A percentile compares a stretch with the other conserved stretches of the same genome.
phyloP scores from a whole-genome alignment of 83 land plant species.

The Diphasiastrum complanatum region DNA sequence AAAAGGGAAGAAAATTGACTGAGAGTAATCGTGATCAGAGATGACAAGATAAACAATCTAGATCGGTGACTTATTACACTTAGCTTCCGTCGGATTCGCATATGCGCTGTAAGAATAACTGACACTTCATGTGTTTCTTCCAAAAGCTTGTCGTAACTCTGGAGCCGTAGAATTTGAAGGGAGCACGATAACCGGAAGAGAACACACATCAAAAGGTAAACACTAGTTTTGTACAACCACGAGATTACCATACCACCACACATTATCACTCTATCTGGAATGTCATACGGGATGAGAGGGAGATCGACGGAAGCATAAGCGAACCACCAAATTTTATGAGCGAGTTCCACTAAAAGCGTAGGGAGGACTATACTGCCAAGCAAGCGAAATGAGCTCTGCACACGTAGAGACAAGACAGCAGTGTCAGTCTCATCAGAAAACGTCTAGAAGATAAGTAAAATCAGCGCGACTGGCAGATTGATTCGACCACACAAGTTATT shows the following conservation, averaged over 20 bases:
- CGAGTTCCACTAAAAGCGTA: conserved; percentile 21
- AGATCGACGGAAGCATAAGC: conserved; percentile 20
- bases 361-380: conserved; percentile 31
- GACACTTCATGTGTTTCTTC: conserved; percentile 44
- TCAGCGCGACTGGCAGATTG: too few relatives aligned
- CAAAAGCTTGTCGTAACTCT: conserved; percentile 63
- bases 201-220: conserved; percentile 60
- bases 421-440: too few relatives aligned
- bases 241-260: conserved; percentile 26
- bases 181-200: conserved; percentile 81
- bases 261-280: conserved; percentile 15
- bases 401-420: too few relatives aligned
- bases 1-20: conserved; percentile 59
- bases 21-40: conserved; percentile 51
- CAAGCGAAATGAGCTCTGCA: conserved; percentile 14
- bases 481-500: too few relatives aligned
- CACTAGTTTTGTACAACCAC: conserved; percentile 64
- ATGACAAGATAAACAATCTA: conserved; percentile 44
- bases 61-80: conserved; percentile 62
- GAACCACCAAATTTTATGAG: conserved; percentile 31
- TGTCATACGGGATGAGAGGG: conserved; percentile 1
- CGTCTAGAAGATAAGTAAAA: too few relatives aligned
- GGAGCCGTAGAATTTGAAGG: conserved; percentile 77
- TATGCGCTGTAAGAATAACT: conserved; percentile 41
- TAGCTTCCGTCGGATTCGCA: conserved; percentile 55